A percentile compares a stretch with the other conserved stretches of the same genome.
Conservation (phyloP, 148 eudicot species). For the Cornus kousa region DNA sequence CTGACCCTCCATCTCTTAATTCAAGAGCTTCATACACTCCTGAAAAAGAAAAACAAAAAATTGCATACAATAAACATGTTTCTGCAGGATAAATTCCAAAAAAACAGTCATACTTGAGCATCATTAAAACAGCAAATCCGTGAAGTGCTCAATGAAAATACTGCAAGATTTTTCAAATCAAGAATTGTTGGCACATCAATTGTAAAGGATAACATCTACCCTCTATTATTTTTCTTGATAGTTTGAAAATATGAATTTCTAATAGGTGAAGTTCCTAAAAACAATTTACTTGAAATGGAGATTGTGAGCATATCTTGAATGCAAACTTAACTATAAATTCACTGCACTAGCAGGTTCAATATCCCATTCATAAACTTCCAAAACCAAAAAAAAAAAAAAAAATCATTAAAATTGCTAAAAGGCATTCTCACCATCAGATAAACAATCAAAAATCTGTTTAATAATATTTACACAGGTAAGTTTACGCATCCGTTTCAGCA, state of each 20-base stretch:
- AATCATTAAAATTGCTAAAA: too few relatives aligned
- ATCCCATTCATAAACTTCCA: not conserved
- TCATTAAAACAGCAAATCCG: not conserved
- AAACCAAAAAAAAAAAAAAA: not conserved
- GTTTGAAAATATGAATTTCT: too few relatives aligned
- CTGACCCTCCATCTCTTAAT: constrained; percentile 93
- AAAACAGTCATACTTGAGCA: not conserved
- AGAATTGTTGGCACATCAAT: not conserved
- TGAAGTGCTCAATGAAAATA: not conserved
- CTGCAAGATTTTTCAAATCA: not conserved
- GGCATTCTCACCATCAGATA: not conserved
- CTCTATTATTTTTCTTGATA: not conserved
- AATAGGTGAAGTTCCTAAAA: too few relatives aligned
- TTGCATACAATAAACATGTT: constrained; percentile 5
- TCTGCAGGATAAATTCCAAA: constrained; percentile 1
- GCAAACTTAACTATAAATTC: too few relatives aligned
- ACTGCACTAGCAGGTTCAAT: not conserved
- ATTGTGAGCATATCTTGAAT: too few relatives aligned
- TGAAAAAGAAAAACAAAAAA: constrained; percentile 27
- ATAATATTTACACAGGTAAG: too few relatives aligned
- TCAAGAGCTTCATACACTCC: constrained; percentile 96
- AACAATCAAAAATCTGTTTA: too few relatives aligned
- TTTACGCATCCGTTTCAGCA: too few relatives aligned
- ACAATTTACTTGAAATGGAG: too few relatives aligned
- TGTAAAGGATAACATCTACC: not conserved